Evolutionary conservation across 192 early-diverging fungal genomes (phyloP), one percentile per base, ranked within the genome.

Genomic region (Radiomyces spectabilis): DNA sequence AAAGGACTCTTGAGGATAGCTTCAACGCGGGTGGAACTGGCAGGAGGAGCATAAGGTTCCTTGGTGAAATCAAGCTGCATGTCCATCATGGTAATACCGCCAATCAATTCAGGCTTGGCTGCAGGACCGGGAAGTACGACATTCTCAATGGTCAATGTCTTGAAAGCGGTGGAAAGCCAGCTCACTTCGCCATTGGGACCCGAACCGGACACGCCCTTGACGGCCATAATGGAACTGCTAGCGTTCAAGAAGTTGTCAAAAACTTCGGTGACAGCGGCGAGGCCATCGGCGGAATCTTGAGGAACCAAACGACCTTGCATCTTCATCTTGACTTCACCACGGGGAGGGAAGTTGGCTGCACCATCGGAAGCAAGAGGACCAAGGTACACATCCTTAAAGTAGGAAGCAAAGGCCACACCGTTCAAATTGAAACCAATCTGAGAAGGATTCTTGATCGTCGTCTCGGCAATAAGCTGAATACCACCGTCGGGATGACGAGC

Each of bases 381-480:
- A 58, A 78, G 51, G 7, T 63, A 35, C 7, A 64, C 63, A 26
- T 64, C 58, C 15, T 69, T 55, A 47, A 48, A 78, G 42, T 52
- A 63, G 22, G 68, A 55, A n/a, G 70, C 65, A 33, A 79, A 72
- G 5, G 59, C 56, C 57, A 81, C 60, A 47, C 61, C 66, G 38
- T 65, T 65, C 21, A 83, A 60, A 15, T 61, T 59, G 34, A 83
- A 63, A 27, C 74, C 76, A 34, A 81, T 59, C 41, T 67, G 69
- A 27, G 63, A 78, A 18, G 81, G 80, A 67, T 79, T 85, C 15
- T 72, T 79, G 44, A 81, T 68, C 35, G 76, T 75, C 31, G 79
- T 87, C n/a, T 72, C 75, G 56, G 84, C 79, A 37, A 51, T 41
- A 55, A 87, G 72, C 51, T 69, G 77, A 63, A 88, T 84, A 52